Evolutionary conservation across 768 basidiomycete genomes (phyloP).

Genomic region (Cantharellus cinnabarinus): DNA sequence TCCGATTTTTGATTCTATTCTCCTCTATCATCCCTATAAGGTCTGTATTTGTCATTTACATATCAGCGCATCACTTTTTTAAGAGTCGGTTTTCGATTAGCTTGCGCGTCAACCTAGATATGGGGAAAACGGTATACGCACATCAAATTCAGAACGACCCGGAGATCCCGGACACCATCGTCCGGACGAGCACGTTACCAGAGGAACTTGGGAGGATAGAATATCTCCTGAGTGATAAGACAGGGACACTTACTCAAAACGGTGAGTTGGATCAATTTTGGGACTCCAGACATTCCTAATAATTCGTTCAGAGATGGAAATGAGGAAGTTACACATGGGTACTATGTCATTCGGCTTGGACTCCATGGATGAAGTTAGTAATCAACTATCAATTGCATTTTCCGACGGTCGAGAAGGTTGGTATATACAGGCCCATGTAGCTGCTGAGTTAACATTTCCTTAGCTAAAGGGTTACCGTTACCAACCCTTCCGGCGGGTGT

Average conservation of each 20-base stretch:
- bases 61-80: background rate
- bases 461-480: background rate
- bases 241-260: slow-evolving; percentile 93
- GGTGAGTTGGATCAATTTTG: slow-evolving; percentile 28
- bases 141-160: slow-evolving; percentile 83
- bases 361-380: slow-evolving; percentile 96
- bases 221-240: slow-evolving; percentile 93
- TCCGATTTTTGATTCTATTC: slow-evolving; percentile 92
- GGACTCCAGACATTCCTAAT: background rate
- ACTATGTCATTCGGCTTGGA: slow-evolving; percentile 94
- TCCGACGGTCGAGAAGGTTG: slow-evolving; percentile 17
- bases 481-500: slow-evolving; percentile 52
- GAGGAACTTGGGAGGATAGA: slow-evolving; percentile 93
- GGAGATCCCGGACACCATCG: slow-evolving; percentile 90
- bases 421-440: background rate
- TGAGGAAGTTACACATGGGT: slow-evolving; percentile 97
- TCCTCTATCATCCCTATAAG: slow-evolving; percentile 99
- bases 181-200: slow-evolving; percentile 90
- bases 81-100: slow-evolving; percentile 21
- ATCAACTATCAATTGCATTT: slow-evolving; percentile 75
- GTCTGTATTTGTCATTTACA: slow-evolving; percentile 24
- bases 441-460: background rate
- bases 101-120: slow-evolving; percentile 95
- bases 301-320: slow-evolving; percentile 71
- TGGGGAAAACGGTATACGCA: slow-evolving; percentile 98